These are phyloP conservation scores for Aspergillus sp. DNA, from an alignment of 2,329 filamentous ascomycete species.

Conservation along the genomic window DNA sequence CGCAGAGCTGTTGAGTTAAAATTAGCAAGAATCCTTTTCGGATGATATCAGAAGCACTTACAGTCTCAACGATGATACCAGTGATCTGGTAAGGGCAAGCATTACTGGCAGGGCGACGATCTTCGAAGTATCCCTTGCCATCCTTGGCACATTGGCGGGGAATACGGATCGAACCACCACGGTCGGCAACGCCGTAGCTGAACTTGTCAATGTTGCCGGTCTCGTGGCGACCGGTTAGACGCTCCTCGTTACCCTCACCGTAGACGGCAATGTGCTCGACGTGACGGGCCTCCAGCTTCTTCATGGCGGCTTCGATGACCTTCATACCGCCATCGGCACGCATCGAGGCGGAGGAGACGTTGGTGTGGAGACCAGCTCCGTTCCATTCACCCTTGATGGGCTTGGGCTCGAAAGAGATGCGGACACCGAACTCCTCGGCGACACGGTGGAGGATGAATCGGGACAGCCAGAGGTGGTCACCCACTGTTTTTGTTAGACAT, in stretches of 20 bases:
- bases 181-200: constrained; percentile 92
- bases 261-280: constrained; percentile 88
- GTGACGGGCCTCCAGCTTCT: constrained; percentile 78
- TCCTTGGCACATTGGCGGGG: constrained; percentile 80
- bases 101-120: constrained; percentile 79
- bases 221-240: constrained; percentile 91
- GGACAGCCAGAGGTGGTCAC: constrained; percentile 94
- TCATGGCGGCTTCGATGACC: constrained; percentile 81
- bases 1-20: constrained; percentile 34
- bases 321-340: constrained; percentile 92
- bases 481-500: constrained; percentile 57
- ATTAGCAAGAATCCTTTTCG: neutral
- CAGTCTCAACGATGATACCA: constrained; percentile 75
- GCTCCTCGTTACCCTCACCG: constrained; percentile 91
- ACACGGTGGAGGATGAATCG: constrained; percentile 87
- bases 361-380: constrained; percentile 88
- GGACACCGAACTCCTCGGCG: constrained; percentile 93
- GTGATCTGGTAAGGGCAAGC: constrained; percentile 84
- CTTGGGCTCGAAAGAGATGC: constrained; percentile 95
- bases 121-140: constrained; percentile 94
- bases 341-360: constrained; percentile 90
- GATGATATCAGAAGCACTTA: constrained; percentile 25
- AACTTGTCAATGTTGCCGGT: constrained; percentile 93
- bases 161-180: constrained; percentile 90
- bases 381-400: constrained; percentile 96